Evolutionary conservation across 2,329 filamentous ascomycete species (phyloP), one percentile per base, ranked within the genome.

Genomic region (Cucurbitaria berberidis): DNA sequence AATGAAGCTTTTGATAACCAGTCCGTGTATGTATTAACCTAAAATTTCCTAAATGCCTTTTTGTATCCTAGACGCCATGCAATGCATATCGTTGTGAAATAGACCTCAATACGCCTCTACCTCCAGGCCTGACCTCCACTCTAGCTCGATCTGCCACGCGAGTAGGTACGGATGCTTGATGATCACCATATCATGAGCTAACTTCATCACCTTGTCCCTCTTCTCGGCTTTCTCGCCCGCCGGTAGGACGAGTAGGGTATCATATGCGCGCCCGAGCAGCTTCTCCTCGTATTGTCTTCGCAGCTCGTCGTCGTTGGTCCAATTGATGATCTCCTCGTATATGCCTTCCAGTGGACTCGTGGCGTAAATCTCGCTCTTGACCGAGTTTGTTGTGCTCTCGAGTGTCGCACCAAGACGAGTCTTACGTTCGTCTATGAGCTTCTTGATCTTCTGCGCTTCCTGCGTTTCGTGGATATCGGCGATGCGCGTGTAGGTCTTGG

Each of bases 141-240:
- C 91, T 53, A 99, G 81, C 26, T 89, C 84, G 55, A 97, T 88
- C 65, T 91, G 89, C 96, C 96, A 99, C 0, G 95, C 95, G 15
- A 96, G 81, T 59, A 88, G 86, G 76, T 89, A 96, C 0, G 91
- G 90, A 64, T 98, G 92, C 65, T 93, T 93, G 72, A 99, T 95
- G 54, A 96, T 90, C 55, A 99, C 93, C 90, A 99, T 96, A 56
- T 93, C 95, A 58, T 88, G 86, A 0, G 93, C 92, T 46, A 95
- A 79, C 54, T 89, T 88, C 66, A 89, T 77, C 0, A 96, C 88
- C 59, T 89, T 87, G 30, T 86, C 79, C 22, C 90, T 84, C 73
- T 96, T 92, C 16, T 80, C 75, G 1, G 77, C 70, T 75, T 98
- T 98, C 52, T 86, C 79, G 3, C 87, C 86, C 1, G 81, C 55